These are phyloP conservation scores for Puccinia polysora DNA, from an alignment of 1,284 basidiomycete species.

Conservation along the genomic window DNA sequence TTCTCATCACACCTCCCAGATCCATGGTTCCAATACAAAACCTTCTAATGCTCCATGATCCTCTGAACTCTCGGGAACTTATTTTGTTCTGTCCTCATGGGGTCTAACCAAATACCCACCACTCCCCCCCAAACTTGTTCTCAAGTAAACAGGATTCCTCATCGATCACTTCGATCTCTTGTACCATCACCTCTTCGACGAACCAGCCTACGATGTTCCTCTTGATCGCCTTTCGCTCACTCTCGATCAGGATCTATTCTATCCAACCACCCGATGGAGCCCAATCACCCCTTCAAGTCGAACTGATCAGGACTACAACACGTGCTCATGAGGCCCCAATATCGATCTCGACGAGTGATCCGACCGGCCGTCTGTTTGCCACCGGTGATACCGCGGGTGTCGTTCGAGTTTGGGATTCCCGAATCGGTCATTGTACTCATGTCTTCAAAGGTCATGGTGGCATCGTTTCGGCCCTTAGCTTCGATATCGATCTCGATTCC, in stretches of 20 bases:
- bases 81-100: no score
- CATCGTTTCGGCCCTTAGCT: constrained; percentile 80
- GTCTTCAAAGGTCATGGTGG: constrained; percentile 94
- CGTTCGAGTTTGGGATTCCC: constrained; percentile 93
- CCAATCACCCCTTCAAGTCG: not conserved
- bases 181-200: constrained; percentile 49
- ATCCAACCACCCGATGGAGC: constrained; percentile 51
- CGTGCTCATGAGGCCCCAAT: constrained; percentile 88
- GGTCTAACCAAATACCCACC: no score
- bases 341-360: constrained; percentile 76
- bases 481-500: constrained; percentile 57
- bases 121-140: no score
- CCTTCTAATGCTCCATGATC: no score
- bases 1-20: constrained; percentile 44
- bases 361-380: constrained; percentile 83
- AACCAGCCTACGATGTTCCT: constrained; percentile 46
- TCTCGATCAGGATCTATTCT: constrained; percentile 57
- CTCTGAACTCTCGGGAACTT: no score
- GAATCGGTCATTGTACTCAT: constrained; percentile 84
- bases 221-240: constrained; percentile 56
- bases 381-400: constrained; percentile 92
- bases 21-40: no score
- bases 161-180: constrained; percentile 56
- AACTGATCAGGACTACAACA: constrained; percentile 51
- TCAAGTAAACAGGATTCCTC: constrained; percentile 56